Percentiles rank a stretch among this genome's conserved stretches.
phyloP scores from a whole-genome alignment of 1,139 yeast species.

The Candida tropicalis region DNA sequence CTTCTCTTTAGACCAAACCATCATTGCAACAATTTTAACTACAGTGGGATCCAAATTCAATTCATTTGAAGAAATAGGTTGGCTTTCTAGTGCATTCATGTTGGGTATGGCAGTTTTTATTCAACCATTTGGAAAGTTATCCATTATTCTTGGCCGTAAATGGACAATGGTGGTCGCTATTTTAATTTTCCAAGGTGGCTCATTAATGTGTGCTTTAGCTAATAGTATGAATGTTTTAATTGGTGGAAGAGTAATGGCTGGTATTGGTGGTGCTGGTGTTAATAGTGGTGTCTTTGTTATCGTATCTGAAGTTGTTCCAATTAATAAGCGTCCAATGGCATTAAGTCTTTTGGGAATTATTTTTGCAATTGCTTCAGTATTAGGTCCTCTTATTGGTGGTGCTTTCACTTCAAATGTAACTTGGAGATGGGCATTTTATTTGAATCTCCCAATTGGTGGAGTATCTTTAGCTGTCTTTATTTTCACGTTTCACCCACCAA shows the following conservation, averaged over 20 bases:
- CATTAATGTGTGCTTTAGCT: conserved; percentile 41
- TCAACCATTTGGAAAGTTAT: conserved; percentile 42
- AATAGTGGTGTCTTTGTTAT: conserved; percentile 31
- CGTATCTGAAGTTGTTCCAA: conserved; percentile 32
- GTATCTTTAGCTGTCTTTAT: conserved; percentile 29
- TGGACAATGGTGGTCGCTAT: conserved; percentile 38
- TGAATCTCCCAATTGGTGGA: conserved; percentile 47
- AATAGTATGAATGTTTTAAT: conserved; percentile 36
- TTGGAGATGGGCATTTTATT: conserved; percentile 83
- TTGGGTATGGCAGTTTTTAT: conserved; percentile 41
- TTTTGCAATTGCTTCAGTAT: conserved; percentile 47
- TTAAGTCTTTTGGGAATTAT: conserved; percentile 46
- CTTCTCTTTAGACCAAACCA: conserved; percentile 45
- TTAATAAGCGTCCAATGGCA: conserved; percentile 29
- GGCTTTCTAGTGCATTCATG: conserved; percentile 64
- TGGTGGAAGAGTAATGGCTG: conserved; percentile 41
- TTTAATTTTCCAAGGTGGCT: conserved; percentile 39
- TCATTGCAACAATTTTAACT: conserved; percentile 38
- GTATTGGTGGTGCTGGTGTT: conserved; percentile 38
- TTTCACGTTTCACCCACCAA: conserved; percentile 38
- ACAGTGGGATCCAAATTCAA: conserved; percentile 41
- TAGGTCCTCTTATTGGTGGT: conserved; percentile 61
- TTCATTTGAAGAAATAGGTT: conserved; percentile 55
- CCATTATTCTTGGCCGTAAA: conserved; percentile 52
- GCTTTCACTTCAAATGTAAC: conserved; percentile 44